These are phyloP conservation scores for Fusarium tricinctum DNA, from an alignment of 2,329 filamentous ascomycete genomes.

Conservation along the genomic window DNA sequence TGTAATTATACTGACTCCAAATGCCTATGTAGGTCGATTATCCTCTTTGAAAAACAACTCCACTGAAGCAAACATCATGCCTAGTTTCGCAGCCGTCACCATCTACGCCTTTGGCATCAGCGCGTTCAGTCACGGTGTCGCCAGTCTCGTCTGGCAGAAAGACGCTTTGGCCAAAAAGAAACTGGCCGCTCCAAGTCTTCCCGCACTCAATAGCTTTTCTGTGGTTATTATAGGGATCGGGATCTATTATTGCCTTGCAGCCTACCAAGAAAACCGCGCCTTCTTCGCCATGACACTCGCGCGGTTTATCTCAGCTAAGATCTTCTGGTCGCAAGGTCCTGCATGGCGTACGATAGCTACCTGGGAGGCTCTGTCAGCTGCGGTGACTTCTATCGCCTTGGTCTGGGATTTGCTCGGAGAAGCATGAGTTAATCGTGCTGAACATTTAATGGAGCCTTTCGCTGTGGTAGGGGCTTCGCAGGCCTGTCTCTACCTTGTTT, in stretches of 20 bases:
- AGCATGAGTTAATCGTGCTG: too few relatives aligned
- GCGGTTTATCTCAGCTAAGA: conserved; percentile 19
- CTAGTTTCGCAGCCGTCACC: conserved; percentile 8
- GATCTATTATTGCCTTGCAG: conserved; percentile 25
- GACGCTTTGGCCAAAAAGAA: conserved; percentile 28
- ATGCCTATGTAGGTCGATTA: too few relatives aligned
- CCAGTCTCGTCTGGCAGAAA: conserved; percentile 27
- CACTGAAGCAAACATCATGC: conserved; percentile 1
- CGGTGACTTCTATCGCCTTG: background rate
- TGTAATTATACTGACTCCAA: too few relatives aligned
- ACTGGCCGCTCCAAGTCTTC: conserved; percentile 21
- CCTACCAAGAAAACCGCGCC: conserved; percentile 14
- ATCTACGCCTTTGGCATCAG: conserved; percentile 32
- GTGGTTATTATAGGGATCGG: conserved; percentile 31
- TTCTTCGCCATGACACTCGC: conserved; percentile 20
- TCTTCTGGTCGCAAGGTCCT: conserved; percentile 22
- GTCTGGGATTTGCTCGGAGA: too few relatives aligned
- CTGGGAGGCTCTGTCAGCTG: conserved; percentile 23
- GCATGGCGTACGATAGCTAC: conserved; percentile 19
- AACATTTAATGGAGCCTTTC: too few relatives aligned
- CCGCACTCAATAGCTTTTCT: conserved; percentile 32
- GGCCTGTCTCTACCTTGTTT: too few relatives aligned
- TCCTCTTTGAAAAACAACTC: too few relatives aligned
- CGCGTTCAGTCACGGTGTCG: conserved; percentile 29
- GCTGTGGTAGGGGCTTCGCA: too few relatives aligned